Evolutionary conservation across 768 basidiomycete genomes (phyloP), one percentile per base, ranked within the genome.

Genomic region (Melanogaster broomeanus): DNA sequence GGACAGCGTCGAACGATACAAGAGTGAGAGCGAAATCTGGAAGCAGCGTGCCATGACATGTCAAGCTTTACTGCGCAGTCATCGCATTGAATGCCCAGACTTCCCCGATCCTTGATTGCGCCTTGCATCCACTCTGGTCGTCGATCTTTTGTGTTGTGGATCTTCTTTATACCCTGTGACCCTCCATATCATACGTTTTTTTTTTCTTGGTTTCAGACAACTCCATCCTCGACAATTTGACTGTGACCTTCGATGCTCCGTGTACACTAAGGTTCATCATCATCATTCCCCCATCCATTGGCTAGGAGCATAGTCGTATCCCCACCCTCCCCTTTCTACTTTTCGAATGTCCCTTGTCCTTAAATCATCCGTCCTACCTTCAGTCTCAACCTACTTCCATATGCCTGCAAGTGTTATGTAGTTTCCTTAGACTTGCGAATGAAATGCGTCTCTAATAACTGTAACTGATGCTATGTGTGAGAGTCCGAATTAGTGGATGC

Each of bases 1-100:
- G 71, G 73, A 80, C 19, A 72, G 61, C 7, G 69, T 84, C 42
- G 78, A 81, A 51, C 71, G 61, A 27, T 71, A 84, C 60, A 79
- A 76, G 48, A 67, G 65, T 51, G 86, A 90, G 64, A 73, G 76
- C 58, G 84, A 87, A 66, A 64, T 76, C 59, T 88, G 84, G 86
- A 81, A 76, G 64, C 76, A 76, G 34, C 77, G 80, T 47, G 80
- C 85, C 48, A 50, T 71, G 50, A 69, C 69, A 10, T 69, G 59
- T 15, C 74, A 79, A 61, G 79, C 81, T 19, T 65, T 87, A 44
- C 76, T 88, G 16, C 72, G 72, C 38, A 78, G 77, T 53, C 80
- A 85, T 54, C 81, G 81, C 5, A 75, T 84, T 41, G 75, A 79
- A 13, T 80, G 77, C 57, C 83, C 85, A 0, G 75, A 76, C 45